Evolutionary conservation across 805 yeast genomes (phyloP).

Genomic region (Yarrowia yakushimensis): DNA sequence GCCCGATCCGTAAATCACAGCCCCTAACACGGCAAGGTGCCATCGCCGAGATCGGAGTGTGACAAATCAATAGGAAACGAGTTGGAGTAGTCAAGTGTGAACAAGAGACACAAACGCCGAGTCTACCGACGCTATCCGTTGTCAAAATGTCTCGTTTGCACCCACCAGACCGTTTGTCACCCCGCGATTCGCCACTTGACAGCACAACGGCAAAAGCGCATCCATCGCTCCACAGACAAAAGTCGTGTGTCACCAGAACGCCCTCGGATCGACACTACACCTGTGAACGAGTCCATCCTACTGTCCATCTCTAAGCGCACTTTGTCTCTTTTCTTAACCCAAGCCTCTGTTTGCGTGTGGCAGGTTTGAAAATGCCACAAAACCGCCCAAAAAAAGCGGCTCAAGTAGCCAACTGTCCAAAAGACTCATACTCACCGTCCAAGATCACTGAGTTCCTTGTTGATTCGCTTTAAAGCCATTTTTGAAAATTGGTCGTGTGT

Average conservation of each 20-base stretch:
- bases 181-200: not conserved
- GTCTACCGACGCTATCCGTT: not conserved
- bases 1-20: not conserved
- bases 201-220: not conserved
- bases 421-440: conserved; percentile 66
- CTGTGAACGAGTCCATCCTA: not conserved
- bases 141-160: not conserved
- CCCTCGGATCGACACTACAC: not conserved
- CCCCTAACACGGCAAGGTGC: not conserved
- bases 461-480: conserved; percentile 93
- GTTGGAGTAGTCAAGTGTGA: not conserved
- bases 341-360: not conserved
- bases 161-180: not conserved
- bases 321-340: not conserved
- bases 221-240: not conserved
- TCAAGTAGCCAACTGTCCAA: not conserved
- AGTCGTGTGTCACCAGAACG: not conserved
- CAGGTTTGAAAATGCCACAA: not conserved
- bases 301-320: not conserved
- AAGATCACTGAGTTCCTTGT: conserved; percentile 90
- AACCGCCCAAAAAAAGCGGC: not conserved
- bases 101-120: not conserved
- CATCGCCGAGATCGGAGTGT: not conserved
- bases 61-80: not conserved
- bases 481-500: conserved; percentile 25